phyloP scores from a whole-genome alignment of 371 early-diverging fungal species.

The Chytridiales sp. region DNA sequence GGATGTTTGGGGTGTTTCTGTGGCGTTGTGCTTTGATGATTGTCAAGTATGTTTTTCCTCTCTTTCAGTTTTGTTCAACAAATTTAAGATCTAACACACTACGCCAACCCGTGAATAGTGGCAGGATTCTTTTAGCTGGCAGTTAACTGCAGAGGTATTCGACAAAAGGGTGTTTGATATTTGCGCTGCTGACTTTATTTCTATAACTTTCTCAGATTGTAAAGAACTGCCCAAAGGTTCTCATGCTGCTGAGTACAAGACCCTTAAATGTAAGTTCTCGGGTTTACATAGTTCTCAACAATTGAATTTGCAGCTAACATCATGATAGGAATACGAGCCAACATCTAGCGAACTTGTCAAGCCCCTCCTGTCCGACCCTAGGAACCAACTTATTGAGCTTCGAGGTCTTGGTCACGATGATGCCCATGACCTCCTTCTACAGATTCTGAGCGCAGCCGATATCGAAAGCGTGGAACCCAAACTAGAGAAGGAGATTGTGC shows the following conservation, averaged over 20 bases:
- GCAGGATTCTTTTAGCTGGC: slow-evolving; percentile 7
- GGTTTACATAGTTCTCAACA: background rate
- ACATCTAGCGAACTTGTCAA: too few relatives aligned
- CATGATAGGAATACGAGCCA: slow-evolving; percentile 1
- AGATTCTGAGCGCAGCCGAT: background rate
- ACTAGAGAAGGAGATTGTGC: background rate
- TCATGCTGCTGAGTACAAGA: slow-evolving; percentile 2
- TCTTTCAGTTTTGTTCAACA: background rate
- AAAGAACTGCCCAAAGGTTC: background rate
- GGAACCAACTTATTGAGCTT: background rate
- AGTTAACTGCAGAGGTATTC: slow-evolving; percentile 3
- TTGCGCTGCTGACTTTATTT: too few relatives aligned
- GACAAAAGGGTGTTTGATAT: background rate
- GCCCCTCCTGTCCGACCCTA: too few relatives aligned
- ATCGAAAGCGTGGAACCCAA: background rate
- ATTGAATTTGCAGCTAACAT: background rate
- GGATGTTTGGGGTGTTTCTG: background rate
- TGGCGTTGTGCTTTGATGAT: background rate
- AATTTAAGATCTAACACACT: too few relatives aligned
- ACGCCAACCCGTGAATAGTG: background rate
- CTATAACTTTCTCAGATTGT: background rate
- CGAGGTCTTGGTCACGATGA: background rate
- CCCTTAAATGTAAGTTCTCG: background rate
- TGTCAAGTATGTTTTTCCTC: slow-evolving; percentile 1
- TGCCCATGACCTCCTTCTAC: background rate